phyloP scores from a whole-genome alignment of 2,329 filamentous ascomycete genomes.

The Lachnellula hyalina region DNA sequence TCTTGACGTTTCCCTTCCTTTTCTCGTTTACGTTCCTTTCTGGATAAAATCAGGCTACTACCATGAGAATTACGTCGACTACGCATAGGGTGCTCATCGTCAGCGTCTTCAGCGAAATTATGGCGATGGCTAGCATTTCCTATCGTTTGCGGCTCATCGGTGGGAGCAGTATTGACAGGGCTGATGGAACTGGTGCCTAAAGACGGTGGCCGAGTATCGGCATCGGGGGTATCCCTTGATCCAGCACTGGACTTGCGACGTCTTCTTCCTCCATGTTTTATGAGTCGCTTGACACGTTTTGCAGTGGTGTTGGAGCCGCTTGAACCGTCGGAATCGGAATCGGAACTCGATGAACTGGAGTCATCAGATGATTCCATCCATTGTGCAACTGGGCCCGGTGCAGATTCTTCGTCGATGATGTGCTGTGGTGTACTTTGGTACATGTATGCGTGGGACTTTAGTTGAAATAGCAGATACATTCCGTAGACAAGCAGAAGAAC shows the following conservation, averaged over 20 bases:
- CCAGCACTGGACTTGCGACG: slow-evolving; percentile 73
- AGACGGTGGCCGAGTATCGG: slow-evolving; percentile 39
- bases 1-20: slow-evolving; percentile 35
- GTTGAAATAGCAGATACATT: slow-evolving; percentile 81
- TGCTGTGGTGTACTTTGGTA: slow-evolving; percentile 90
- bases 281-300: slow-evolving; percentile 69
- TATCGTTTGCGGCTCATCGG: slow-evolving; percentile 18
- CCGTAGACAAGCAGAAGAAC: slow-evolving; percentile 76
- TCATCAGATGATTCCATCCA: slow-evolving; percentile 63
- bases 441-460: slow-evolving; percentile 88
- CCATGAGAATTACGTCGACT: slow-evolving; percentile 26
- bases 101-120: slow-evolving; percentile 49
- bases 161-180: slow-evolving; percentile 20
- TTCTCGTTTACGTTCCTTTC: slow-evolving; percentile 28
- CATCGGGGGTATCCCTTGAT: slow-evolving; percentile 55
- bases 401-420: slow-evolving; percentile 85
- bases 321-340: slow-evolving; percentile 68
- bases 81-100: slow-evolving; percentile 37
- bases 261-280: slow-evolving; percentile 51
- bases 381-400: slow-evolving; percentile 76
- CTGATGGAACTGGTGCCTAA: slow-evolving; percentile 28
- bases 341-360: slow-evolving; percentile 60
- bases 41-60: slow-evolving; percentile 20
- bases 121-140: slow-evolving; percentile 19
- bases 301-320: slow-evolving; percentile 66